A percentile compares a stretch with the other conserved stretches of the same genome.
Evolutionary conservation across 192 early-diverging fungal genomes (phyloP).

Genomic region (Coemansia reversa): DNA sequence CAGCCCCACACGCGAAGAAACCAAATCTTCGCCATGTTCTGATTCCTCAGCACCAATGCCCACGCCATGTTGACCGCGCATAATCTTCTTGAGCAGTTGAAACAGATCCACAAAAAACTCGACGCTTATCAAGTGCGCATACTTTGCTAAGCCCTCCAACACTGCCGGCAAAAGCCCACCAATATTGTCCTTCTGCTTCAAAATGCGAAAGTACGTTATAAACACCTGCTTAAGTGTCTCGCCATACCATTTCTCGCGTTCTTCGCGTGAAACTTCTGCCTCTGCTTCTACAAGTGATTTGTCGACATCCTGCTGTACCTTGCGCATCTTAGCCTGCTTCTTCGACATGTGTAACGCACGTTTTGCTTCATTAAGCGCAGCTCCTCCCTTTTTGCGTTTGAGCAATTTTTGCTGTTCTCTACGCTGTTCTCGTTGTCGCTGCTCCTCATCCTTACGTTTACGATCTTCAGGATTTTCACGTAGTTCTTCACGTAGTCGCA

Average conservation of each 20-base stretch:
- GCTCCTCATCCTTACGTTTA: constrained; percentile 53
- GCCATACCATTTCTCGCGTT: constrained; percentile 79
- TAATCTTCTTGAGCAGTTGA: constrained; percentile 77
- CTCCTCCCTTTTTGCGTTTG: constrained; percentile 40
- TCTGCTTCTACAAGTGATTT: constrained; percentile 81
- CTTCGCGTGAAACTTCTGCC: constrained; percentile 80
- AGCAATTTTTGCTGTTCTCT: constrained; percentile 38
- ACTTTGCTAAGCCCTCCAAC: constrained; percentile 65
- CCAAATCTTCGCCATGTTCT: constrained; percentile 33
- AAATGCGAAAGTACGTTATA: constrained; percentile 90
- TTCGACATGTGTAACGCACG: constrained; percentile 63
- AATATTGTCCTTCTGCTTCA: constrained; percentile 80
- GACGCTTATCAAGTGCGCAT: constrained; percentile 94
- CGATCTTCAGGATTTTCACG: constrained; percentile 57
- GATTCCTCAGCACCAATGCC: constrained; percentile 50
- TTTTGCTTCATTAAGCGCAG: constrained; percentile 49
- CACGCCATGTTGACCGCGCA: constrained; percentile 62
- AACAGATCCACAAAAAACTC: constrained; percentile 94
- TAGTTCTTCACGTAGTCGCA: constrained; percentile 85
- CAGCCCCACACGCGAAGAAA: constrained; percentile 53
- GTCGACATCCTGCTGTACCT: constrained; percentile 49
- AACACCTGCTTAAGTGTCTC: constrained; percentile 95
- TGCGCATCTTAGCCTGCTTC: constrained; percentile 67
- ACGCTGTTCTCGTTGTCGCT: constrained; percentile 54
- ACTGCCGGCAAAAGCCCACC: constrained; percentile 61